Evolutionary conservation across 75 land plant genomes (phyloP).

Genomic region (Pseudotsuga menziesii): DNA sequence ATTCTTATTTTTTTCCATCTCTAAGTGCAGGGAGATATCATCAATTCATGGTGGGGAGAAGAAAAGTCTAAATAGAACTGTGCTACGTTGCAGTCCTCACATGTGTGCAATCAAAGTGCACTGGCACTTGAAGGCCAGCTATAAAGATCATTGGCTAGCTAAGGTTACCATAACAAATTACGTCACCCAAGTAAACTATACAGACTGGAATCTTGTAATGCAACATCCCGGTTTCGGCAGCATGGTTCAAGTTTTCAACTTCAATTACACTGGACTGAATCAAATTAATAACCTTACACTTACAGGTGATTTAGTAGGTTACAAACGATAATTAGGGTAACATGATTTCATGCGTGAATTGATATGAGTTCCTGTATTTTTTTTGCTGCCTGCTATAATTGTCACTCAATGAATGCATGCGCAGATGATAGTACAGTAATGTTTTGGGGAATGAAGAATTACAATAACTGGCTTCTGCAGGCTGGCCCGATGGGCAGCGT

Average conservation of each 20-base stretch:
- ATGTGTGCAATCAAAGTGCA: slow-evolving; percentile 88
- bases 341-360: neutral
- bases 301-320: neutral
- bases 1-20: no score
- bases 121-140: slow-evolving; percentile 79
- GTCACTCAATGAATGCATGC: neutral
- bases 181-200: slow-evolving; percentile 43
- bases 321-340: neutral
- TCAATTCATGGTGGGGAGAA: no score
- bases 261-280: slow-evolving; percentile 47
- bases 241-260: slow-evolving; percentile 54
- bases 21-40: no score
- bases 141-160: slow-evolving; percentile 68
- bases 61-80: no score
- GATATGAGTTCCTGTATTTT: neutral
- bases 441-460: slow-evolving; percentile 56
- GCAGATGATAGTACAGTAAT: slow-evolving; percentile 57
- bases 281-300: slow-evolving; percentile 14
- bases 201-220: slow-evolving; percentile 64
- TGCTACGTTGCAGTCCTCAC: slow-evolving; percentile 50
- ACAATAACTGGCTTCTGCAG: slow-evolving; percentile 53
- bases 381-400: neutral
- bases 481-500: slow-evolving; percentile 47
- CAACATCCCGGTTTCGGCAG: slow-evolving; percentile 59
- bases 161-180: slow-evolving; percentile 70